Evolutionary conservation across 2,329 filamentous ascomycete species (phyloP).

Genomic region (Neofusicoccum umdonicola): DNA sequence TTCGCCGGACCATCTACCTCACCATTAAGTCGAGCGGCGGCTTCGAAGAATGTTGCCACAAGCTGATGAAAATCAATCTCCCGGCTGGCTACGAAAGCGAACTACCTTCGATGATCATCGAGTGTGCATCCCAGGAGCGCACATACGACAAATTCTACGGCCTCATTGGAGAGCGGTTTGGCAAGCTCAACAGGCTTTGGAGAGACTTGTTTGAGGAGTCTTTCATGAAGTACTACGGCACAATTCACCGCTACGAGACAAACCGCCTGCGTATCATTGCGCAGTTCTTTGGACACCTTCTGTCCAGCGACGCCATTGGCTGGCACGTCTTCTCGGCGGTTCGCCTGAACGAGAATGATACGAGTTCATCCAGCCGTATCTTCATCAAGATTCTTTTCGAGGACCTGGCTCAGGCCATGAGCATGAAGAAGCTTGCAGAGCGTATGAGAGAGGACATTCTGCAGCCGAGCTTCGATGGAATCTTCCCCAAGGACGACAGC

Average conservation of each 20-base stretch:
- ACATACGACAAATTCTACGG: conserved; percentile 98
- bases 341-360: conserved; percentile 94
- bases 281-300: conserved; percentile 87
- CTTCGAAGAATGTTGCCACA: conserved; percentile 95
- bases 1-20: conserved; percentile 91
- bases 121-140: conserved; percentile 93
- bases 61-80: conserved; percentile 83
- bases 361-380: conserved; percentile 92
- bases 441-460: conserved; percentile 77
- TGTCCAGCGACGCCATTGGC: conserved; percentile 82
- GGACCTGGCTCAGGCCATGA: conserved; percentile 82
- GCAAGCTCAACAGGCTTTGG: conserved; percentile 94
- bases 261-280: conserved; percentile 94
- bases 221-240: conserved; percentile 93
- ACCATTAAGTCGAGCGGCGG: conserved; percentile 97
- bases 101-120: conserved; percentile 93
- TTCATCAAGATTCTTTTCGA: conserved; percentile 98
- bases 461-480: conserved; percentile 72
- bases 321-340: conserved; percentile 87
- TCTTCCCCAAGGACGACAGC: conserved; percentile 87
- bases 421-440: conserved; percentile 74
- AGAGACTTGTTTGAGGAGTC: conserved; percentile 85
- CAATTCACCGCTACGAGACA: conserved; percentile 94
- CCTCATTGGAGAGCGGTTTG: conserved; percentile 88
- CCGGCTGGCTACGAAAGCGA: conserved; percentile 85